phyloP scores from a whole-genome alignment of 2,329 filamentous ascomycete species.

The Dothideomycetes sp. region DNA sequence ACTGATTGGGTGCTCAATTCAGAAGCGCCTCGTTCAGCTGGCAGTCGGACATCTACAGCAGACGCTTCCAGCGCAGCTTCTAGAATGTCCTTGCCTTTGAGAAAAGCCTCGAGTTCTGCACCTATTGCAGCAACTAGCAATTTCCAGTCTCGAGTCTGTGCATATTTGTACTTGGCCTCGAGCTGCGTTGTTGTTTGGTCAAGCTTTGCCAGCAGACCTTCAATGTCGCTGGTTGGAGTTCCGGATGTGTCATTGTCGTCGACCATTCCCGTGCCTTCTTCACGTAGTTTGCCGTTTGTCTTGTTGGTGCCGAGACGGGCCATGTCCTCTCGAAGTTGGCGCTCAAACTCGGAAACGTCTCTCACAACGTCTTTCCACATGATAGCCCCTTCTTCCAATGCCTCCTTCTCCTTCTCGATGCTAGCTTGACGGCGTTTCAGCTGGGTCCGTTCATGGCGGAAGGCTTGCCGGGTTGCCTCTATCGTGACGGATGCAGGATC shows the following conservation, averaged over 20 bases:
- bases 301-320: constrained; percentile 17
- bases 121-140: constrained; percentile 65
- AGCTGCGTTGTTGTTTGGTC: constrained; percentile 44
- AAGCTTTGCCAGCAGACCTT: constrained; percentile 42
- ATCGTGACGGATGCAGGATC: constrained; percentile 1
- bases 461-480: constrained; percentile 63
- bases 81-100: constrained; percentile 49
- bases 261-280: no score
- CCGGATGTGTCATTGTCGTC: not conserved
- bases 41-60: not conserved
- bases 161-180: constrained; percentile 41
- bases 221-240: constrained; percentile 13
- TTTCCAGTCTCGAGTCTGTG: constrained; percentile 58
- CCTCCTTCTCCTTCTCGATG: constrained; percentile 50
- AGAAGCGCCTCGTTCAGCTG: not conserved
- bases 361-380: constrained; percentile 55
- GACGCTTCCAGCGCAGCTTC: constrained; percentile 20
- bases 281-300: constrained; percentile 10
- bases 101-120: constrained; percentile 59
- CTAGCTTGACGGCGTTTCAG: constrained; percentile 44
- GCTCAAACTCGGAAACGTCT: constrained; percentile 54
- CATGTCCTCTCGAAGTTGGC: constrained; percentile 48
- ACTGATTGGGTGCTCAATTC: not conserved
- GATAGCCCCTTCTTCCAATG: constrained; percentile 54
- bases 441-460: constrained; percentile 50